Evolutionary conservation across 257 asterid species (phyloP).

Genomic region (Avicennia marina): DNA sequence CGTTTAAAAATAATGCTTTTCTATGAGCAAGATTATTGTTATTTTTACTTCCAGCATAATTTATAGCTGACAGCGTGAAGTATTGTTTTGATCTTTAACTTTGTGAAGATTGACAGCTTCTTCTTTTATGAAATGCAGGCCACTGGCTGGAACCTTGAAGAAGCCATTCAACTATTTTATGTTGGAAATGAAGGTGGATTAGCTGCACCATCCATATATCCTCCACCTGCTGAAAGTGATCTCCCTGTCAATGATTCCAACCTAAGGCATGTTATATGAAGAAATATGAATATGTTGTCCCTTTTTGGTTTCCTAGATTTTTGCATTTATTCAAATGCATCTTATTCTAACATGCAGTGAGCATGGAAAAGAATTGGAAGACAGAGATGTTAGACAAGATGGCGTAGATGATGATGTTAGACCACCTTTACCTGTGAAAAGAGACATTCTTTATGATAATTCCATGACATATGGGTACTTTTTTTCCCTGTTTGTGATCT

Average conservation of each 20-base stretch:
- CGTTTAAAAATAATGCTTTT: not conserved
- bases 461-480: slow-evolving; percentile 61
- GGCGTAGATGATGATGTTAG: slow-evolving; percentile 69
- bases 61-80: not conserved
- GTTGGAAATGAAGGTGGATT: slow-evolving; percentile 72
- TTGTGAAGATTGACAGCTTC: slow-evolving; percentile 2
- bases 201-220: slow-evolving; percentile 27
- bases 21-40: not conserved
- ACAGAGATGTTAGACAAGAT: slow-evolving; percentile 33
- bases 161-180: slow-evolving; percentile 93
- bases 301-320: slow-evolving; percentile 12
- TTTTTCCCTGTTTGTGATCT: slow-evolving; percentile 16
- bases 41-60: not conserved
- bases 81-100: slow-evolving; percentile 3
- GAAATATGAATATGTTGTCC: slow-evolving; percentile 1
- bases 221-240: slow-evolving; percentile 44
- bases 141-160: slow-evolving; percentile 96
- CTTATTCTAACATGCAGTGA: slow-evolving; percentile 38
- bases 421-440: slow-evolving; percentile 88
- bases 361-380: slow-evolving; percentile 35
- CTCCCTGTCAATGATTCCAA: slow-evolving; percentile 38
- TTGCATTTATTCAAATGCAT: slow-evolving; percentile 3
- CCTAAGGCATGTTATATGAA: slow-evolving; percentile 41
- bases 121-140: slow-evolving; percentile 54
- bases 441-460: slow-evolving; percentile 86